phyloP scores from a whole-genome alignment of 2,329 filamentous ascomycete genomes.

The Epichloe gansuensis region DNA sequence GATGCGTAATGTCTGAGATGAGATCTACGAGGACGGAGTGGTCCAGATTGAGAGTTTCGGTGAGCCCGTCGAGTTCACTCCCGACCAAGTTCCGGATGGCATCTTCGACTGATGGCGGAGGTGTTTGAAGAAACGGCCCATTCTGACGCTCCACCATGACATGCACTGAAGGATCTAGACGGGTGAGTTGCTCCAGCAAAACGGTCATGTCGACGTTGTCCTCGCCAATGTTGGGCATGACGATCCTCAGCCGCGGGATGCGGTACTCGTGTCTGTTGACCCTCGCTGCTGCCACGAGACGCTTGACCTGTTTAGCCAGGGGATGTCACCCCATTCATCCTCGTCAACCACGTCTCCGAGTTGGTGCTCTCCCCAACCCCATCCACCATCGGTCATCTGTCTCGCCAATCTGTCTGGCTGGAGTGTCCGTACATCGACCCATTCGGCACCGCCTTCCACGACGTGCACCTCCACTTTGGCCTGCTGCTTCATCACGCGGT shows the following conservation, averaged over 20 bases:
- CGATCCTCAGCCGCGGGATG: conserved; percentile 22
- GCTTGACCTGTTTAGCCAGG: conserved; percentile 20
- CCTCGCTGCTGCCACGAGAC: conserved; percentile 24
- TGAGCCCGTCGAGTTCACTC: conserved; percentile 21
- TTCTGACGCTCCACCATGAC: conserved; percentile 20
- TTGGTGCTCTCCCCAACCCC: conserved; percentile 27
- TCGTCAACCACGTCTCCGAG: conserved; percentile 18
- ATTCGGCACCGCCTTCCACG: conserved; percentile 23
- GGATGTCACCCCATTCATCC: conserved; percentile 23
- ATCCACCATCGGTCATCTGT: conserved; percentile 29
- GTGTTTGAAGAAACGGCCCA: conserved; percentile 14
- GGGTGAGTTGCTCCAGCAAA: conserved; percentile 19
- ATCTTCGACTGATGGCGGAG: conserved; percentile 13
- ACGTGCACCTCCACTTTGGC: conserved; percentile 23
- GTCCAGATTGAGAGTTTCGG: conserved; percentile 27
- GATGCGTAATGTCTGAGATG: conserved; percentile 28
- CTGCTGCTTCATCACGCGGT: conserved; percentile 21
- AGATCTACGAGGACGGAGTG: conserved; percentile 29
- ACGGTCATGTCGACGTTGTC: conserved; percentile 19
- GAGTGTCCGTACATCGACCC: conserved; percentile 21
- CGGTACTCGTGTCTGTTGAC: conserved; percentile 25
- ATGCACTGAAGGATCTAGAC: conserved; percentile 19
- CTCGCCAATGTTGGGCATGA: conserved; percentile 22
- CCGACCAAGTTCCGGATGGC: conserved; percentile 21
- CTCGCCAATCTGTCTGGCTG: conserved; percentile 22